These are phyloP conservation scores for Gracilaria caudata DNA, from an alignment of 23 red algal species.

Conservation along the genomic window DNA sequence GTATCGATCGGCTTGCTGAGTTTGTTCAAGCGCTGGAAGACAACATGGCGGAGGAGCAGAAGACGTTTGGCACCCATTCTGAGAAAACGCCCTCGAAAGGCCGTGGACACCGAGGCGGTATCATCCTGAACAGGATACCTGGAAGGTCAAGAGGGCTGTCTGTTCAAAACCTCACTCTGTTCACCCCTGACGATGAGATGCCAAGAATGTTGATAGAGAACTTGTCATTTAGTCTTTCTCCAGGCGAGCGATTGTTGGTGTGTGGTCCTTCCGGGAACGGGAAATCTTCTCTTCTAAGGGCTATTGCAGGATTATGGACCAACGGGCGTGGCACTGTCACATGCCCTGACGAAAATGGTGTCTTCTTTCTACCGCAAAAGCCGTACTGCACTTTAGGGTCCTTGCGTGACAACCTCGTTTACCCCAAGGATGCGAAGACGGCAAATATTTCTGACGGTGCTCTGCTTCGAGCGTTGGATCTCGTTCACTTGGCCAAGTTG, in stretches of 20 bases:
- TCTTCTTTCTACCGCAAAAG: conserved; percentile 95
- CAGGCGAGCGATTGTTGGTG: conserved; percentile 79
- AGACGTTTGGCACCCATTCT: conserved; percentile 55
- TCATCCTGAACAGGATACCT: conserved; percentile 22
- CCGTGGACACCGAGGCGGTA: neutral
- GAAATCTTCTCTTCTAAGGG: conserved; percentile 87
- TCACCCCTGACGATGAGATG: conserved; percentile 54
- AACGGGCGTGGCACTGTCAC: conserved; percentile 72
- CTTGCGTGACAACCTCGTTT: conserved; percentile 82
- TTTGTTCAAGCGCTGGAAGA: conserved; percentile 83
- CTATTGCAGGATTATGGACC: conserved; percentile 92
- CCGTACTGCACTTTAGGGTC: conserved; percentile 93
- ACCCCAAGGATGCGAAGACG: conserved; percentile 61
- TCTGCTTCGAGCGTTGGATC: conserved; percentile 62
- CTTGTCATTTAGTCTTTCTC: conserved; percentile 59
- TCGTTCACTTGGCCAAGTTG: conserved; percentile 71
- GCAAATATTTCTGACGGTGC: conserved; percentile 42
- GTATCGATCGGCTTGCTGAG: conserved; percentile 83
- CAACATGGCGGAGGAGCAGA: conserved; percentile 57
- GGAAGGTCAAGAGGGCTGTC: conserved; percentile 1
- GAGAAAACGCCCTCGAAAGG: neutral
- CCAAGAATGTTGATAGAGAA: conserved; percentile 68
- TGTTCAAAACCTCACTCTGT: conserved; percentile 69
- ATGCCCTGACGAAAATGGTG: conserved; percentile 38
- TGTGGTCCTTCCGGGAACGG: conserved; percentile 87